Conservation (phyloP, 352 stramenopile species). For the Pythium phragmiticola region DNA sequence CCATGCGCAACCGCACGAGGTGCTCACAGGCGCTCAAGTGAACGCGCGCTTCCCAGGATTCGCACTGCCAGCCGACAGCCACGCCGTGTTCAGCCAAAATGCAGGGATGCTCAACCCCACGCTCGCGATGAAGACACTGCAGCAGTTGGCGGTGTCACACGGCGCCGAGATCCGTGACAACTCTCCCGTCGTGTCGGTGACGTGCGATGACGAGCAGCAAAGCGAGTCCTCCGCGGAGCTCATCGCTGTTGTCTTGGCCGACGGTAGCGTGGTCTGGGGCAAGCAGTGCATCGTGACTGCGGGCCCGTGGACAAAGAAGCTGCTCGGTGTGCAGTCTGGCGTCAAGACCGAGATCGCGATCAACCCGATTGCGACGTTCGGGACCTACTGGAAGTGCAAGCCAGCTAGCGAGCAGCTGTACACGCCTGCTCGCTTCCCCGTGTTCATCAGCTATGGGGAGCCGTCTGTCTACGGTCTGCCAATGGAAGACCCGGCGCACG, state of each 20-base stretch:
- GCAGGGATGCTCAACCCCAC: conserved; percentile 57
- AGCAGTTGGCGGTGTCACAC: conserved; percentile 36
- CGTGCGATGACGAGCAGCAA: conserved; percentile 8
- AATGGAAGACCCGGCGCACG: conserved; percentile 39
- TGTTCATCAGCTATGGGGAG: conserved; percentile 66
- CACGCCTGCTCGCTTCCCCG: conserved; percentile 46
- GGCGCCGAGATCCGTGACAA: conserved; percentile 44
- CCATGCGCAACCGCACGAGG: conserved; percentile 30
- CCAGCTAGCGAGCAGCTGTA: conserved; percentile 35
- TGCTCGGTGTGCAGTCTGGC: conserved; percentile 28
- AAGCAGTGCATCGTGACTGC: conserved; percentile 59
- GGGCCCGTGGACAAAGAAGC: conserved; percentile 50
- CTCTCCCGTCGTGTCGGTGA: conserved; percentile 17
- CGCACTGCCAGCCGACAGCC: conserved; percentile 32
- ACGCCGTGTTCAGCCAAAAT: conserved; percentile 48
- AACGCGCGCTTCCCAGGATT: conserved; percentile 58
- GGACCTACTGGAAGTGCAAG: conserved; percentile 57
- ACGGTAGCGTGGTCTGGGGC: conserved; percentile 27
- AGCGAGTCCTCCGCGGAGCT: conserved; percentile 17
- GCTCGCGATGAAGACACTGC: conserved; percentile 50
- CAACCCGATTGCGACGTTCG: conserved; percentile 62
- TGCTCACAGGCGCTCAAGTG: conserved; percentile 41
- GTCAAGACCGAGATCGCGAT: conserved; percentile 35
- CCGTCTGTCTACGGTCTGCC: conserved; percentile 55
- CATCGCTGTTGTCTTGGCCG: conserved; percentile 33